Conservation (phyloP, 768 basidiomycete genomes). For the Lactarius psammicola region DNA sequence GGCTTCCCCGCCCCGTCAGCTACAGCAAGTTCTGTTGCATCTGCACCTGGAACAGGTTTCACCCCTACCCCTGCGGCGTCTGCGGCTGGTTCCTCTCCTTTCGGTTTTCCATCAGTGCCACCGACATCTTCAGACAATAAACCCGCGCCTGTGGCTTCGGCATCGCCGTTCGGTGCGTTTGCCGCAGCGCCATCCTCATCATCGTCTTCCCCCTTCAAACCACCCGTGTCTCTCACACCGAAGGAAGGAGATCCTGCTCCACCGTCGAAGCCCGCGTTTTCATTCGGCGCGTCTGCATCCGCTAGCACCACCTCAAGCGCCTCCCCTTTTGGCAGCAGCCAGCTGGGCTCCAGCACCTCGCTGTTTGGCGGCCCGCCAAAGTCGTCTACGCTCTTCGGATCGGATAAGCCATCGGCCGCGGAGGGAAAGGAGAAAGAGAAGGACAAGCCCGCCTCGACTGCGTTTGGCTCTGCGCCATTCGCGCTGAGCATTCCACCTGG, state of each 20-base stretch:
- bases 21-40: slow-evolving; percentile 33
- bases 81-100: slow-evolving; percentile 28
- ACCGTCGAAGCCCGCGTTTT: slow-evolving; percentile 21
- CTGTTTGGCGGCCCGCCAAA: slow-evolving; percentile 20
- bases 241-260: slow-evolving; percentile 5
- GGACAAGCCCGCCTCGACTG: slow-evolving; percentile 4
- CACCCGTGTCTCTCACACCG: too few relatives aligned
- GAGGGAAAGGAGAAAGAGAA: slow-evolving; percentile 16
- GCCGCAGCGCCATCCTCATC: neutral
- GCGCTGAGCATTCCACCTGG: slow-evolving; percentile 6
- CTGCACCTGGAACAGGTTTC: slow-evolving; percentile 29
- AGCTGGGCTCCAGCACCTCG: neutral
- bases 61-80: slow-evolving; percentile 22
- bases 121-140: slow-evolving; percentile 14
- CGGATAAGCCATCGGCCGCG: neutral
- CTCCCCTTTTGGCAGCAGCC: slow-evolving; percentile 18
- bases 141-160: neutral
- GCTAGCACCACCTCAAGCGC: neutral
- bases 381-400: slow-evolving; percentile 10
- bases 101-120: slow-evolving; percentile 13
- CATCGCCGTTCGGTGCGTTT: slow-evolving; percentile 6
- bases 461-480: slow-evolving; percentile 2
- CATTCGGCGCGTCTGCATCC: slow-evolving; percentile 16
- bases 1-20: slow-evolving; percentile 36
- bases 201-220: slow-evolving; percentile 9